phyloP scores from a whole-genome alignment of 441 rosid genomes.

The Erysimum cheiri region DNA sequence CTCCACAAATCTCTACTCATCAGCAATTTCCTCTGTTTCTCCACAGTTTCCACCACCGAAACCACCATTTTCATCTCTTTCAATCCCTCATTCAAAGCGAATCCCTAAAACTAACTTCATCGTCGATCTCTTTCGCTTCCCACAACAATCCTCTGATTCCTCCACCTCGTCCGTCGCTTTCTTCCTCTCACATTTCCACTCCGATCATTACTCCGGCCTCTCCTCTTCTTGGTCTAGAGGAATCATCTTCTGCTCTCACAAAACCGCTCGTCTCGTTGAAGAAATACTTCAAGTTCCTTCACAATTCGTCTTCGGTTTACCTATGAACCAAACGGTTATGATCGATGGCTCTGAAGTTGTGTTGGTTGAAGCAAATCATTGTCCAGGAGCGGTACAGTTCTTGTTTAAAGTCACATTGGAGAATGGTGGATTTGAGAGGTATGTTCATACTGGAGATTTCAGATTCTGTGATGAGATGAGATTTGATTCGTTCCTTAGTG shows the following conservation, averaged over 20 bases:
- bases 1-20: constrained; percentile 58
- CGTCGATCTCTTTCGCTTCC: constrained; percentile 75
- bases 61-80: constrained; percentile 43
- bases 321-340: constrained; percentile 46
- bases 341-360: constrained; percentile 73
- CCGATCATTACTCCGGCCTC: constrained; percentile 86
- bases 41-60: constrained; percentile 22
- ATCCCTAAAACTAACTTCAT: constrained; percentile 80
- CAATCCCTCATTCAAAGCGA: constrained; percentile 60
- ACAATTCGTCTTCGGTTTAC: constrained; percentile 58
- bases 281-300: constrained; percentile 57
- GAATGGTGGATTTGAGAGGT: constrained; percentile 50
- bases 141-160: constrained; percentile 48
- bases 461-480: constrained; percentile 64
- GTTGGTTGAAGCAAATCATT: constrained; percentile 80
- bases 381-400: constrained; percentile 92
- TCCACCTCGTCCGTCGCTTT: constrained; percentile 56
- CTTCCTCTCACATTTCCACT: constrained; percentile 93
- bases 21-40: constrained; percentile 45
- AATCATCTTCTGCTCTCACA: constrained; percentile 71
- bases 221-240: constrained; percentile 75
- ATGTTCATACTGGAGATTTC: constrained; percentile 89
- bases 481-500: constrained; percentile 48
- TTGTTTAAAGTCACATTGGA: constrained; percentile 59
- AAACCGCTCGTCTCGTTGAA: constrained; percentile 65